Conservation (phyloP, 2,329 filamentous ascomycete species). For the Sporothrix protearum region DNA sequence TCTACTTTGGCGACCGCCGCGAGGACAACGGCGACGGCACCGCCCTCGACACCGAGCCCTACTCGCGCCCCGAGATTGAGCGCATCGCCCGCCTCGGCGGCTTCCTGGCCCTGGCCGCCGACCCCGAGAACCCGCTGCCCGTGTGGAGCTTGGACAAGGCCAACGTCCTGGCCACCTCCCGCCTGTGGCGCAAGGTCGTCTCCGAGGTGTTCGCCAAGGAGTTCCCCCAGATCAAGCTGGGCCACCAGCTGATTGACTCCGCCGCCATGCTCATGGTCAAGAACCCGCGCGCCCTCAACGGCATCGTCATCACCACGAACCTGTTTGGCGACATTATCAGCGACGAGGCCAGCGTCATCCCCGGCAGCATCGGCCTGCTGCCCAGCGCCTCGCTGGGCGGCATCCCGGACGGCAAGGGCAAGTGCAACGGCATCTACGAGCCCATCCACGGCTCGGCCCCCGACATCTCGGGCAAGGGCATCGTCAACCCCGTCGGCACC, state of each 20-base stretch:
- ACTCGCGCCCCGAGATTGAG: conserved; percentile 81
- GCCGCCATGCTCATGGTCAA: conserved; percentile 99
- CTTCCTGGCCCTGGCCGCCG: conserved; percentile 71
- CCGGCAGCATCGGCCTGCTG: conserved; percentile 81
- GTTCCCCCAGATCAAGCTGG: conserved; percentile 79
- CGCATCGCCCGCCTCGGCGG: conserved; percentile 79
- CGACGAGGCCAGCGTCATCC: conserved; percentile 92
- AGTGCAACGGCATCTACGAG: conserved; percentile 94
- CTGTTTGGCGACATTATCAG: conserved; percentile 94
- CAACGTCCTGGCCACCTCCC: conserved; percentile 86
- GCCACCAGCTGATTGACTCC: conserved; percentile 89
- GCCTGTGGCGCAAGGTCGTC: conserved; percentile 85
- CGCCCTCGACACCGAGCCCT: conserved; percentile 83
- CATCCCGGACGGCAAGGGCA: conserved; percentile 77
- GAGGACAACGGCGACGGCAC: conserved; percentile 71
- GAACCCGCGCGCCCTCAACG: conserved; percentile 83
- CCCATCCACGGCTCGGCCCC: conserved; percentile 94
- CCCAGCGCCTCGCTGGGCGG: conserved; percentile 84
- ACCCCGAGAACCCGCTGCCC: conserved; percentile 61
- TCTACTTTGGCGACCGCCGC: conserved; percentile 89
- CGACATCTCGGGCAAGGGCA: conserved; percentile 86
- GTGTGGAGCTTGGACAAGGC: conserved; percentile 94
- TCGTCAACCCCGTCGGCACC: conserved; percentile 89
- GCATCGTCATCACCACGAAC: conserved; percentile 88
- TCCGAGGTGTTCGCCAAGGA: conserved; percentile 80